Evolutionary conservation across 2,329 filamentous ascomycete genomes (phyloP).

Genomic region (Fusarium albidum): DNA sequence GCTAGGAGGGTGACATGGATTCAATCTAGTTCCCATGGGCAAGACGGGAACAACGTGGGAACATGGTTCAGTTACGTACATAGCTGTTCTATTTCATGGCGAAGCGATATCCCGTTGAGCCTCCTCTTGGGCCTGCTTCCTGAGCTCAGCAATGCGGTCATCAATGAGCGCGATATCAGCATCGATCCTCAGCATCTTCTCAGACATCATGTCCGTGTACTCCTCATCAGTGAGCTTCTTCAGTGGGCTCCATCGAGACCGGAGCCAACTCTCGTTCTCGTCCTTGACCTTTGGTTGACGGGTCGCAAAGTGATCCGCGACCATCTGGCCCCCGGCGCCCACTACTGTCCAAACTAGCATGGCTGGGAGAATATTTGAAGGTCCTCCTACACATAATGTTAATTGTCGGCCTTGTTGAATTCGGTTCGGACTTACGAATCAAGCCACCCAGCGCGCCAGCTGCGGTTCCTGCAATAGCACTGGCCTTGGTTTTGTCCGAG

Average conservation of each 20-base stretch:
- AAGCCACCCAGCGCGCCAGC: conserved; percentile 69
- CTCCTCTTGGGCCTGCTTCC: conserved; percentile 22
- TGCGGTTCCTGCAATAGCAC: conserved; percentile 74
- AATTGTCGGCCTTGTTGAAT: conserved; percentile 13
- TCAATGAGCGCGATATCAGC: conserved; percentile 82
- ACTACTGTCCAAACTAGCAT: conserved; percentile 57
- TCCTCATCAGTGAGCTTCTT: conserved; percentile 75
- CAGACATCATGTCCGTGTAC: conserved; percentile 73
- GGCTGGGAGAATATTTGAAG: conserved; percentile 61
- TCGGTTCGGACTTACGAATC: conserved; percentile 53
- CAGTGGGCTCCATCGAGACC: conserved; percentile 76
- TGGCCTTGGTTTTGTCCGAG: conserved; percentile 70
- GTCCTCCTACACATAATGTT: conserved; percentile 53
- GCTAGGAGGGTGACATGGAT: conserved; percentile 1
- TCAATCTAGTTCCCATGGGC: not conserved
- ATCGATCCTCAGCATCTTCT: conserved; percentile 76
- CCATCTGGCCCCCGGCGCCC: conserved; percentile 51
- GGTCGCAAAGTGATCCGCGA: conserved; percentile 44
- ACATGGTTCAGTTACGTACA: not conserved
- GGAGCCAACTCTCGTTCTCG: conserved; percentile 53
- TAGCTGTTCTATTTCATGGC: conserved; percentile 12
- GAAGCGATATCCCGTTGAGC: conserved; percentile 10
- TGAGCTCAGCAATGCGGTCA: conserved; percentile 68
- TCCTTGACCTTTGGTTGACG: conserved; percentile 43
- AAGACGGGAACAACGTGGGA: not conserved